phyloP scores from a whole-genome alignment of 2,329 filamentous ascomycete genomes.

The Colletotrichum zoysiae region DNA sequence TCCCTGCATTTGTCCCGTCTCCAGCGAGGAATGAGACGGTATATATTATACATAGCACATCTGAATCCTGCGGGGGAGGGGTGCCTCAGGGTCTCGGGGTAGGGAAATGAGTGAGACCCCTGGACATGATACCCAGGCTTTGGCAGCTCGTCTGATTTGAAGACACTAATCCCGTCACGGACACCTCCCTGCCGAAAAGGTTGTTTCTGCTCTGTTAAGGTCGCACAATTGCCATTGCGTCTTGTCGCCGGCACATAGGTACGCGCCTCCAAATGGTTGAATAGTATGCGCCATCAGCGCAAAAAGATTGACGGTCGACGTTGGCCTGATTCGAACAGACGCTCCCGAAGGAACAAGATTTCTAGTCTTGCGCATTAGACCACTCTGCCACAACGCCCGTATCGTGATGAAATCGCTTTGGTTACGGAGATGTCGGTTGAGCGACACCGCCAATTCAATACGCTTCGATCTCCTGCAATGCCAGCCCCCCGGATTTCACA shows the following conservation, averaged over 20 bases:
- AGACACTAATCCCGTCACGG: conserved; percentile 13
- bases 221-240: neutral
- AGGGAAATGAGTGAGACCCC: conserved; percentile 8
- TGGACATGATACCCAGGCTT: neutral
- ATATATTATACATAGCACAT: too few relatives aligned
- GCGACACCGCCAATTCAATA: neutral
- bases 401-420: conserved; percentile 11
- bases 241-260: neutral
- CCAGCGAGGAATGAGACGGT: neutral
- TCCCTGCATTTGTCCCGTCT: conserved; percentile 19
- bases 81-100: too few relatives aligned
- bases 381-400: conserved; percentile 41
- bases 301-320: conserved; percentile 20
- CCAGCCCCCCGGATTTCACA: neutral
- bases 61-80: too few relatives aligned
- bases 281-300: too few relatives aligned
- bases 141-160: conserved; percentile 3
- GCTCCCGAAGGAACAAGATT: conserved; percentile 42
- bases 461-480: neutral
- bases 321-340: conserved; percentile 42
- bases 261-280: neutral
- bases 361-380: conserved; percentile 43
- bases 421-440: neutral
- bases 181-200: conserved; percentile 15
- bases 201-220: neutral